Conservation (phyloP, 345 rosid genomes). For the Hibiscus syriacus region DNA sequence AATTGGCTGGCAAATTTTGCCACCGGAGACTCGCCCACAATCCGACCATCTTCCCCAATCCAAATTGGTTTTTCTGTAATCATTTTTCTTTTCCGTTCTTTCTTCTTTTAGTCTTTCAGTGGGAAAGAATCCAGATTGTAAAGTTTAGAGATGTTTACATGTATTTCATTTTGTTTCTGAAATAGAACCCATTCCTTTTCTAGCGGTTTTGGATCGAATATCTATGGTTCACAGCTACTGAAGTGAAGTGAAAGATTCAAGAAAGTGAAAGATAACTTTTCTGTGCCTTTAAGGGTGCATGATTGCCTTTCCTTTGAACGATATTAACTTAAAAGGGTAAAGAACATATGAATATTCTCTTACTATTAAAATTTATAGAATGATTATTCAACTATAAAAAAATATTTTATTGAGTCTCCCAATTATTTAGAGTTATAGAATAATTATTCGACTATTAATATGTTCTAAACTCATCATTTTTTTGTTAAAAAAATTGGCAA, state of each 20-base stretch:
- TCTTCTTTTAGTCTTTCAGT: conserved; percentile 8
- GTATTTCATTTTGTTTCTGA: neutral
- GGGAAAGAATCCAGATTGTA: conserved; percentile 16
- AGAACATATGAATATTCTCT: too few species aligned
- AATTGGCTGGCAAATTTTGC: conserved; percentile 55
- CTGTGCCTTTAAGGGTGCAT: neutral
- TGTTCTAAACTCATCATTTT: too few species aligned
- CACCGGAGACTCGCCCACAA: conserved; percentile 26
- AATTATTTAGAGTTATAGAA: too few species aligned
- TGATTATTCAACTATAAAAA: too few species aligned
- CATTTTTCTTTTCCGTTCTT: conserved; percentile 15
- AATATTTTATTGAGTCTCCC: too few species aligned
- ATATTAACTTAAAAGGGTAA: neutral
- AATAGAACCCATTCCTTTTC: conserved; percentile 10
- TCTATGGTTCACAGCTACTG: neutral
- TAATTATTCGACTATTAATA: too few species aligned
- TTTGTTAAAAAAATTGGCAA: too few species aligned
- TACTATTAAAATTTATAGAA: too few species aligned
- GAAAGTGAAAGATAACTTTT: neutral
- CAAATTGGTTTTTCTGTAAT: conserved; percentile 14
- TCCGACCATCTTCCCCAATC: conserved; percentile 7
- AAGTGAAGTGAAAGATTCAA: conserved; percentile 9
- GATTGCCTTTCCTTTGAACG: neutral
- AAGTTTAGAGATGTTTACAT: neutral
- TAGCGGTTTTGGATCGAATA: neutral